These are phyloP conservation scores for Fusarium illudens DNA, from an alignment of 2,329 filamentous ascomycete species.

Conservation along the genomic window DNA sequence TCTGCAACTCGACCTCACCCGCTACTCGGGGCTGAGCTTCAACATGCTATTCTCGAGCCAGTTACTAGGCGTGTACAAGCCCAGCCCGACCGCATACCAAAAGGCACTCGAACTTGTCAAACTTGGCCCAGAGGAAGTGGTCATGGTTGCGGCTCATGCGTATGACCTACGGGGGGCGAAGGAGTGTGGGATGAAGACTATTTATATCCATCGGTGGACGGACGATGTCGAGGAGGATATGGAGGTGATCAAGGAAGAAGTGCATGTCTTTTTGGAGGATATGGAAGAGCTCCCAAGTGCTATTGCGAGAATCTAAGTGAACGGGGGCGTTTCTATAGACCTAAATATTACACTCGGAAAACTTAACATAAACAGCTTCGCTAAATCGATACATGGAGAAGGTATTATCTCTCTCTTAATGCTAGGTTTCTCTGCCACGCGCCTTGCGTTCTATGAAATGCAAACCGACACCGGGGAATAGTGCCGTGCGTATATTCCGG, in stretches of 20 bases:
- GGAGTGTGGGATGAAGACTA: constrained; percentile 57
- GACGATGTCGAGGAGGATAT: constrained; percentile 58
- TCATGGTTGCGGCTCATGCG: constrained; percentile 63
- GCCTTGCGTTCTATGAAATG: neutral
- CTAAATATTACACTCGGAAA: neutral
- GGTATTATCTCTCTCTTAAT: neutral
- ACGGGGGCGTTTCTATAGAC: neutral
- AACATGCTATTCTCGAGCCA: constrained; percentile 62
- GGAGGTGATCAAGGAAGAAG: constrained; percentile 19
- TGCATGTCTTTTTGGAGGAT: constrained; percentile 24
- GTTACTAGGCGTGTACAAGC: constrained; percentile 59
- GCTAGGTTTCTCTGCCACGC: neutral
- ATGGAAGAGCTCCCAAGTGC: constrained; percentile 25
- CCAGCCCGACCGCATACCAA: constrained; percentile 55
- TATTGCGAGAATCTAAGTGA: constrained; percentile 5
- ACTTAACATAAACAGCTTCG: neutral
- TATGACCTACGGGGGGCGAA: constrained; percentile 62
- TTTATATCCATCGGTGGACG: constrained; percentile 62
- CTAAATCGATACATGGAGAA: neutral
- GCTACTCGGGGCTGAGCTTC: constrained; percentile 58
- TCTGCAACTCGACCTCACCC: constrained; percentile 61
- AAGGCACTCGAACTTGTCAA: constrained; percentile 56
- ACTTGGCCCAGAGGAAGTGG: constrained; percentile 55
- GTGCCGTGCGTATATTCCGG: too few species aligned
- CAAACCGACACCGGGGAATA: neutral